Conservation (phyloP, 1,284 basidiomycete species). For the Cystobasidiaceae sp. region DNA sequence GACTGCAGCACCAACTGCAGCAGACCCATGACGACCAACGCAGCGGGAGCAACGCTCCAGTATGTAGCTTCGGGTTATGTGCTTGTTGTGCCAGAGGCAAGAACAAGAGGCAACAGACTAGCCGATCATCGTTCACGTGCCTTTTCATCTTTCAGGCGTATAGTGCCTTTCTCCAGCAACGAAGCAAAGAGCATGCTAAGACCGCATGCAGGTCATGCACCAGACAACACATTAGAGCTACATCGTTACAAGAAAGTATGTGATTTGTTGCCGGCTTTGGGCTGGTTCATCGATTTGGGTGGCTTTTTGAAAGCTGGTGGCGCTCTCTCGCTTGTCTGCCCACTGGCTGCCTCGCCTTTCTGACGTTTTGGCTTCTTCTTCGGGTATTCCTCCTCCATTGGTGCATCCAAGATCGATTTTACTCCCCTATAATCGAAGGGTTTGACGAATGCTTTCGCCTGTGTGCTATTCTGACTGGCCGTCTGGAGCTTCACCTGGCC, state of each 20-base stretch:
- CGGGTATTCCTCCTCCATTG: slow-evolving; percentile 31
- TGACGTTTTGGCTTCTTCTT: slow-evolving; percentile 45
- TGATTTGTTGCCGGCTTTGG: slow-evolving; percentile 45
- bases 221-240: neutral
- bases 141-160: too few relatives aligned
- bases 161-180: too few relatives aligned
- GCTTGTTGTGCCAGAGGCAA: too few relatives aligned
- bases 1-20: slow-evolving; percentile 58
- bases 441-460: slow-evolving; percentile 46
- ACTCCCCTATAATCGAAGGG: slow-evolving; percentile 69
- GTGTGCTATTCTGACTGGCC: slow-evolving; percentile 35
- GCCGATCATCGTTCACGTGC: too few relatives aligned
- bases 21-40: slow-evolving; percentile 46
- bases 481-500: too few relatives aligned
- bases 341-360: slow-evolving; percentile 40
- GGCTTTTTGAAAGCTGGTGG: slow-evolving; percentile 3
- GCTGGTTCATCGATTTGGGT: slow-evolving; percentile 45
- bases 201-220: neutral
- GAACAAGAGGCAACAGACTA: too few relatives aligned
- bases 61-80: too few relatives aligned
- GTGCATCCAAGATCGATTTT: slow-evolving; percentile 68
- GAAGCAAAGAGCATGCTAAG: too few relatives aligned
- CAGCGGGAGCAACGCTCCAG: too few relatives aligned
- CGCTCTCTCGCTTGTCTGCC: slow-evolving; percentile 16
- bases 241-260: slow-evolving; percentile 35